Evolutionary conservation across 2,329 filamentous ascomycete species (phyloP).

Genomic region (Chaetomium globosum): DNA sequence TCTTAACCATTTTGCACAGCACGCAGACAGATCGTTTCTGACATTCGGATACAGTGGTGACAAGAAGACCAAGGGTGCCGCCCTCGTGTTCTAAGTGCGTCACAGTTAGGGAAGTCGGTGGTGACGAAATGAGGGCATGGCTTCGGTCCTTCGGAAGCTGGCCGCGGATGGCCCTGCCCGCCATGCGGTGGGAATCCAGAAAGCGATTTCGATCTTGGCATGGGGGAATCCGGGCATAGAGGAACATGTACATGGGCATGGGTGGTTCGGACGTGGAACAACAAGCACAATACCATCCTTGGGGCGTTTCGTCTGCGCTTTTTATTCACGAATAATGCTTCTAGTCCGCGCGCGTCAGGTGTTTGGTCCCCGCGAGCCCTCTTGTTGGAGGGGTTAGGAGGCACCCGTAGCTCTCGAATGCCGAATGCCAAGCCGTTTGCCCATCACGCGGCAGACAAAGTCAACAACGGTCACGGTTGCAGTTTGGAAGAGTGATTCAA

Average conservation of each 20-base stretch:
- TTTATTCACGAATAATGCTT: conserved; percentile 36
- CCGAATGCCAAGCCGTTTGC: conserved; percentile 21
- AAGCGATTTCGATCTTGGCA: conserved; percentile 36
- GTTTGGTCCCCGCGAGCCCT: not conserved
- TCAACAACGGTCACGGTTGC: too few relatives aligned
- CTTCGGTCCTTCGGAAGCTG: conserved; percentile 35
- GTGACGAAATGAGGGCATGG: conserved; percentile 32
- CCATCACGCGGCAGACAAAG: not conserved
- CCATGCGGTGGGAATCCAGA: conserved; percentile 33
- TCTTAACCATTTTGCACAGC: not conserved
- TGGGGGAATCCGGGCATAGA: conserved; percentile 36
- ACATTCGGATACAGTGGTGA: conserved; percentile 73
- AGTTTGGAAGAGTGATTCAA: not conserved
- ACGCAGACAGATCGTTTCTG: conserved; percentile 42
- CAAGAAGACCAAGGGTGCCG: conserved; percentile 99
- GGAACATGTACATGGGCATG: conserved; percentile 39
- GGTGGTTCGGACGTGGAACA: conserved; percentile 38
- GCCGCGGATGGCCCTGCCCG: conserved; percentile 35
- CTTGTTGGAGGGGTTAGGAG: conserved; percentile 3
- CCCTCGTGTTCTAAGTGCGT: conserved; percentile 92
- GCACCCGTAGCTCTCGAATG: conserved; percentile 15
- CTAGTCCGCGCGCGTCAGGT: conserved; percentile 28
- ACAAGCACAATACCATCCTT: conserved; percentile 39
- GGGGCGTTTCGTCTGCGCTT: conserved; percentile 40
- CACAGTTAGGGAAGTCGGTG: conserved; percentile 29